phyloP scores from a whole-genome alignment of 1,284 basidiomycete genomes.

The Cronartium quercuum region DNA sequence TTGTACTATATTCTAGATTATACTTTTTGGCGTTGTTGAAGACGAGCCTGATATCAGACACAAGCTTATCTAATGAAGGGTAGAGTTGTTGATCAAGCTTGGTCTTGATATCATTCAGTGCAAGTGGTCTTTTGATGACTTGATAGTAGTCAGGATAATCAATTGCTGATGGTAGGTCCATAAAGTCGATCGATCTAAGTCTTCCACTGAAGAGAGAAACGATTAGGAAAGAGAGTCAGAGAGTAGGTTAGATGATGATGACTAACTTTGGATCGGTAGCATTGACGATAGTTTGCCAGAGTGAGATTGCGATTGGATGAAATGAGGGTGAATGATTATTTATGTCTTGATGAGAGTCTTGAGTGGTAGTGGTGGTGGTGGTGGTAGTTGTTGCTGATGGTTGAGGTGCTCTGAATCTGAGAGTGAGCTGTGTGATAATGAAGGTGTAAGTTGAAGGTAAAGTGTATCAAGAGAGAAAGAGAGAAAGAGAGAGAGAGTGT shows the following conservation, averaged over 20 bases:
- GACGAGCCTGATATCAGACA: slow-evolving; percentile 43
- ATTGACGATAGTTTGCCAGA: slow-evolving; percentile 35
- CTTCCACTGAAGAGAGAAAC: slow-evolving; percentile 9
- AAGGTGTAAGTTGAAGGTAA: not conserved
- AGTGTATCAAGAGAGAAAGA: not conserved
- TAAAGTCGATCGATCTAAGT: slow-evolving; percentile 10
- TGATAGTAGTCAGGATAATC: slow-evolving; percentile 37
- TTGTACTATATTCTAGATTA: slow-evolving; percentile 41
- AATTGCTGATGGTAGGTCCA: slow-evolving; percentile 22
- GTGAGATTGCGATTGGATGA: not conserved
- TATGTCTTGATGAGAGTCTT: not conserved
- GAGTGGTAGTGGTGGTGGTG: not conserved
- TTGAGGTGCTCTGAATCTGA: not conserved
- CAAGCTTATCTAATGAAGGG: slow-evolving; percentile 39
- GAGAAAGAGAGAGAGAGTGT: not conserved
- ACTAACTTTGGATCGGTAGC: slow-evolving; percentile 23
- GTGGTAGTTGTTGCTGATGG: not conserved
- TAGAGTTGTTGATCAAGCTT: slow-evolving; percentile 39
- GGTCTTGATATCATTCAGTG: slow-evolving; percentile 25
- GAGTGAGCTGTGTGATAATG: not conserved
- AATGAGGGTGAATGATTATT: not conserved
- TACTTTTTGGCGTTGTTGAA: slow-evolving; percentile 45
- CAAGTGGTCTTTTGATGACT: slow-evolving; percentile 27
- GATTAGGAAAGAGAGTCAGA: not conserved
- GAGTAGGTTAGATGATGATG: not conserved